Percentiles rank a stretch among this genome's conserved stretches.
phyloP scores from a whole-genome alignment of 2,329 filamentous ascomycete species.

The Dendryphion nanum region DNA sequence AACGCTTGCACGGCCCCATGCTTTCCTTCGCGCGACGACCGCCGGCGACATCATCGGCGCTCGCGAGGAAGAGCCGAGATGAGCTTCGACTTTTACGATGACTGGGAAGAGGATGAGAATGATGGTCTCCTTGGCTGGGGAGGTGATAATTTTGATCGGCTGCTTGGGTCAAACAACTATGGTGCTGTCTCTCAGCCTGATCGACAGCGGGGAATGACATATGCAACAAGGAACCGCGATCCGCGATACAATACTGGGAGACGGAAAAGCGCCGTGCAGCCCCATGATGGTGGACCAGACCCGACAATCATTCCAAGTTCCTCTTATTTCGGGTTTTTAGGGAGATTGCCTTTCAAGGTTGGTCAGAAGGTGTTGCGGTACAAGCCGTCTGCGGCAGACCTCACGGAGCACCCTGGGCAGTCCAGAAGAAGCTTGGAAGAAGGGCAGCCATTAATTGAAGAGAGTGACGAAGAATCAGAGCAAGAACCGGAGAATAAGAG shows the following conservation, averaged over 20 bases:
- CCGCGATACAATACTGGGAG: constrained; percentile 30
- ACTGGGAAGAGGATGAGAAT: constrained; percentile 75
- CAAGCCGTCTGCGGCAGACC: constrained; percentile 83
- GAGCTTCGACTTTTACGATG: constrained; percentile 96
- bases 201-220: constrained; percentile 82
- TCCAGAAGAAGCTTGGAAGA: constrained; percentile 54
- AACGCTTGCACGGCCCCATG: constrained; percentile 68
- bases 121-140: constrained; percentile 73
- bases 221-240: constrained; percentile 65
- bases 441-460: constrained; percentile 71
- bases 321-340: constrained; percentile 80
- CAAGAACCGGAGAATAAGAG: constrained; percentile 24
- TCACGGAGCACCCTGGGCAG: constrained; percentile 80
- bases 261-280: constrained; percentile 55
- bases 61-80: constrained; percentile 67
- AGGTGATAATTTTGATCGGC: constrained; percentile 77
- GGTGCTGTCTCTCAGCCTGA: constrained; percentile 58
- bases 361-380: constrained; percentile 78
- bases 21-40: constrained; percentile 73
- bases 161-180: constrained; percentile 66
- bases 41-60: constrained; percentile 65
- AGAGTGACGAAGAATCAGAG: constrained; percentile 48
- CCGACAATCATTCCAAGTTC: constrained; percentile 89
- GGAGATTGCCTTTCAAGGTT: constrained; percentile 79
- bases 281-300: constrained; percentile 58